These are phyloP conservation scores for Boletus huronensis DNA, from an alignment of 768 basidiomycete genomes.

Conservation along the genomic window DNA sequence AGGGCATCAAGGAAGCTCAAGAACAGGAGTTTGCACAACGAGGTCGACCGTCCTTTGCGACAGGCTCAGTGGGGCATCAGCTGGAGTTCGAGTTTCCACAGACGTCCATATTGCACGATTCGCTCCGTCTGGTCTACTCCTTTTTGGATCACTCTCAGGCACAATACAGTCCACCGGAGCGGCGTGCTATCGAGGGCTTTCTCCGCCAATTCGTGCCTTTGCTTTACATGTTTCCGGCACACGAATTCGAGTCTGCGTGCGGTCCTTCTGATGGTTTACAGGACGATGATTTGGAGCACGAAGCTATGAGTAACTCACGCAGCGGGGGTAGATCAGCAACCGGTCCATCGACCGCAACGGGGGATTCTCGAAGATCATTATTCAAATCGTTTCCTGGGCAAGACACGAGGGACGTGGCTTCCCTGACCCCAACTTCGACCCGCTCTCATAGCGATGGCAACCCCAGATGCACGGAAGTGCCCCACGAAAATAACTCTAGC, in stretches of 20 bases:
- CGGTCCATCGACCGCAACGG: constrained; percentile 51
- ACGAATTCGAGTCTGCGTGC: constrained; percentile 64
- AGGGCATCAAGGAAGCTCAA: constrained; percentile 62
- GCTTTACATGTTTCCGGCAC: constrained; percentile 66
- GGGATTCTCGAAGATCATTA: constrained; percentile 77
- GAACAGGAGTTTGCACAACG: constrained; percentile 33
- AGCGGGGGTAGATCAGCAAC: constrained; percentile 45
- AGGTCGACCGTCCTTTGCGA: constrained; percentile 36
- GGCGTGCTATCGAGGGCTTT: constrained; percentile 80
- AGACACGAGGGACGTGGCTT: constrained; percentile 31
- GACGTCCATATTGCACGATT: constrained; percentile 78
- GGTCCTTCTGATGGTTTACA: constrained; percentile 51
- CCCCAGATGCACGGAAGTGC: neutral
- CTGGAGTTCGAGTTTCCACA: constrained; percentile 79
- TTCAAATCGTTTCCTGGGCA: constrained; percentile 51
- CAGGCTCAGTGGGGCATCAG: constrained; percentile 59
- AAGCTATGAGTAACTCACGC: constrained; percentile 16
- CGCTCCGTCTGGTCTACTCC: constrained; percentile 83
- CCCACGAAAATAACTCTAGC: constrained; percentile 19
- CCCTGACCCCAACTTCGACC: constrained; percentile 19
- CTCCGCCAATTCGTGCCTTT: constrained; percentile 80
- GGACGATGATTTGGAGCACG: constrained; percentile 33
- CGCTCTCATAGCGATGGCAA: constrained; percentile 2
- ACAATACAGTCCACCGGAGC: constrained; percentile 71
- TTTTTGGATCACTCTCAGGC: constrained; percentile 87